Conservation (phyloP, 306 rosid species). For the Cyclanthera cordifolia region DNA sequence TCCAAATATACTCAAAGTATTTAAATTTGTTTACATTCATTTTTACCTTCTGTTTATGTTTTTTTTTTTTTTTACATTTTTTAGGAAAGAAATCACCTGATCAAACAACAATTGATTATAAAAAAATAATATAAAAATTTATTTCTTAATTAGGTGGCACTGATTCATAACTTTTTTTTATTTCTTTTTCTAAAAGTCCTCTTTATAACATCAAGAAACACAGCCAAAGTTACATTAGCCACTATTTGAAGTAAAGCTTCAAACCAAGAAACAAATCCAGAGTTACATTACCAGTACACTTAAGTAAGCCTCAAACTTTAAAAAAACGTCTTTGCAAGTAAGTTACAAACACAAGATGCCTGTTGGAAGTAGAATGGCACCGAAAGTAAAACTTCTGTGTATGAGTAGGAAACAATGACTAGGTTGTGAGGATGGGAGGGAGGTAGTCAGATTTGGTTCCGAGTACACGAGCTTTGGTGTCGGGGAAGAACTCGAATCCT, state of each 20-base stretch:
- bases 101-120: too few species aligned
- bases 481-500: constrained; percentile 53
- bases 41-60: too few species aligned
- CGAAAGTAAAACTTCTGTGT: not conserved
- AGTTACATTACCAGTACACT: not conserved
- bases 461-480: constrained; percentile 57
- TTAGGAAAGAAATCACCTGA: too few species aligned
- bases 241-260: constrained; percentile 1
- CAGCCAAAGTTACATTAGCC: not conserved
- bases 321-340: not conserved
- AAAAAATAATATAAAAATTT: too few species aligned
- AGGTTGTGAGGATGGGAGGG: constrained; percentile 68
- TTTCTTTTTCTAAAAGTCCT: too few species aligned
- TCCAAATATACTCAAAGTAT: too few species aligned
- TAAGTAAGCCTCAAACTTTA: not conserved
- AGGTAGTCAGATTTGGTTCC: constrained; percentile 52
- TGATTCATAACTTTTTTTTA: too few species aligned
- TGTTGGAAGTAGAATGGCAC: not conserved
- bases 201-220: not conserved
- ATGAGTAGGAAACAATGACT: constrained; percentile 18
- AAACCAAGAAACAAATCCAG: constrained; percentile 2
- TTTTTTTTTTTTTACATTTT: too few species aligned
- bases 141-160: too few species aligned
- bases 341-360: constrained; percentile 9
- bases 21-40: too few species aligned